Evolutionary conservation across 2,329 filamentous ascomycete genomes (phyloP).

Genomic region (Alternaria gaisen): DNA sequence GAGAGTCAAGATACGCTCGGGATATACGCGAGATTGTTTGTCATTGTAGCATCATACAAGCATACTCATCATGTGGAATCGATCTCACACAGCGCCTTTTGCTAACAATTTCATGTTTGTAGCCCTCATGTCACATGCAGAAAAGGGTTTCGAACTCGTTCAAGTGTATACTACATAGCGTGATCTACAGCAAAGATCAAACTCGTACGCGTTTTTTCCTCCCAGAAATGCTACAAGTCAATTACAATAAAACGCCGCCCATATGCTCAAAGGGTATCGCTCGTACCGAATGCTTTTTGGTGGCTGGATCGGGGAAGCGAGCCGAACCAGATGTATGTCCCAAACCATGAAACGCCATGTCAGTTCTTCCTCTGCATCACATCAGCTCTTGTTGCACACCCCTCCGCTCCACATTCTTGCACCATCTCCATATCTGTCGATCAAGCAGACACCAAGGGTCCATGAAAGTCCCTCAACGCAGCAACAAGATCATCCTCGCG

Average conservation of each 20-base stretch:
- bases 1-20: no score
- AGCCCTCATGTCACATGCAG: no score
- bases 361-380: neutral
- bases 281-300: conserved; percentile 15
- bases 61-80: accelerated
- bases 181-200: neutral
- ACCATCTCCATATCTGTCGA: neutral
- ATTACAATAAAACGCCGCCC: conserved; percentile 8
- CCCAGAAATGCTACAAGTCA: neutral
- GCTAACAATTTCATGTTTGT: accelerated
- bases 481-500: conserved; percentile 86
- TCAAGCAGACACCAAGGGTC: conserved; percentile 38
- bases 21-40: no score
- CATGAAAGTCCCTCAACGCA: conserved; percentile 73
- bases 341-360: conserved; percentile 1
- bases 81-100: accelerated
- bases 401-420: no score
- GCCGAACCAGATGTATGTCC: neutral
- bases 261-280: conserved; percentile 16
- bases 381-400: neutral
- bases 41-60: no score
- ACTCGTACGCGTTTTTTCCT: neutral
- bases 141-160: no score
- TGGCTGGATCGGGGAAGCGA: neutral
- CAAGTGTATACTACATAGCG: neutral